Percentiles rank a stretch among this genome's conserved stretches.
These are phyloP conservation scores for Lobosporangium transversale DNA, from an alignment of 192 early-diverging fungal genomes.

Conservation along the genomic window DNA sequence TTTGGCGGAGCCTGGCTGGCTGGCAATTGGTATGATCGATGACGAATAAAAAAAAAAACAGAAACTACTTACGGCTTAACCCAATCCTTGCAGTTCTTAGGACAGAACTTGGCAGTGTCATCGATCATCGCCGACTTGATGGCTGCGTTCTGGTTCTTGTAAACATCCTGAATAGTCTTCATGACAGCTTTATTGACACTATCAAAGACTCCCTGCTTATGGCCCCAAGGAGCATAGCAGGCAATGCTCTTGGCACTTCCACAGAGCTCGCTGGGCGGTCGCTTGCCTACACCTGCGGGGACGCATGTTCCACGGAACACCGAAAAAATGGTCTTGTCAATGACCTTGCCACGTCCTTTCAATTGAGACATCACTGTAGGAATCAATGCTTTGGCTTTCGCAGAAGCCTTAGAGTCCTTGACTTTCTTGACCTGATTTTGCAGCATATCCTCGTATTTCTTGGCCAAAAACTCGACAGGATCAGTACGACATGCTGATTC, in stretches of 20 bases:
- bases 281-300: not conserved
- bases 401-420: not conserved
- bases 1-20: too few species aligned
- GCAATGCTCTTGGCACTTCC: slow-evolving; percentile 44
- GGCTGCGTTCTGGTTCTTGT: not conserved
- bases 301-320: slow-evolving; percentile 32
- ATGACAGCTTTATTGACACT: slow-evolving; percentile 24
- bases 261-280: slow-evolving; percentile 31
- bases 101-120: slow-evolving; percentile 21
- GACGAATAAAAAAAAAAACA: slow-evolving; percentile 1
- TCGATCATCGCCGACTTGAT: slow-evolving; percentile 25
- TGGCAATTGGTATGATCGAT: too few species aligned
- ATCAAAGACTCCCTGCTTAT: slow-evolving; percentile 19
- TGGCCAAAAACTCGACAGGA: slow-evolving; percentile 29
- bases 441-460: slow-evolving; percentile 27
- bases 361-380: not conserved
- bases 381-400: slow-evolving; percentile 2
- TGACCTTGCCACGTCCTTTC: slow-evolving; percentile 9
- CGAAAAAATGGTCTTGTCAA: slow-evolving; percentile 39
- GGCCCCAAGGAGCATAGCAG: slow-evolving; percentile 41
- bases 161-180: not conserved
- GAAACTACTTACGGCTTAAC: slow-evolving; percentile 27
- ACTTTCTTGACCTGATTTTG: slow-evolving; percentile 7
- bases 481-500: slow-evolving; percentile 28
- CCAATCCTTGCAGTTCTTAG: slow-evolving; percentile 42